phyloP scores from a whole-genome alignment of 305 asterid species.

The Solanum hybrid region DNA sequence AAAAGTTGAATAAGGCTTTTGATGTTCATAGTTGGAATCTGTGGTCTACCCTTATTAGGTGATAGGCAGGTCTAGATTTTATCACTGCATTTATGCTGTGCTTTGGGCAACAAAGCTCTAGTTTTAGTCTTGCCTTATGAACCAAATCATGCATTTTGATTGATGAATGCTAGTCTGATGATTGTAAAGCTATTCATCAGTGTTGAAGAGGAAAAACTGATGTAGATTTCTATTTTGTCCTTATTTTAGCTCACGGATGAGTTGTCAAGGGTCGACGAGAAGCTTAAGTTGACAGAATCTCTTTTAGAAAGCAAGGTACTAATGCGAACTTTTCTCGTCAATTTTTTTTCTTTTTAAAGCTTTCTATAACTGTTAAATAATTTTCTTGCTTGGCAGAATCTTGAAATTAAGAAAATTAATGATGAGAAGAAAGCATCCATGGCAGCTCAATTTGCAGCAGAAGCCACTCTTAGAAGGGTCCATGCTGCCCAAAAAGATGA shows the following conservation, averaged over 20 bases:
- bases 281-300: slow-evolving; percentile 86
- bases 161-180: not conserved
- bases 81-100: not conserved
- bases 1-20: not conserved
- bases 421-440: slow-evolving; percentile 98
- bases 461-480: slow-evolving; percentile 97
- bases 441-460: slow-evolving; percentile 99
- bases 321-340: slow-evolving; percentile 7
- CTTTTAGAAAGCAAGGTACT: slow-evolving; percentile 88
- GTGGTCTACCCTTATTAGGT: not conserved
- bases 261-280: slow-evolving; percentile 74
- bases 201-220: slow-evolving; percentile 20
- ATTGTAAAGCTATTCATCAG: not conserved
- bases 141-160: not conserved
- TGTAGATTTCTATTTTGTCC: slow-evolving; percentile 6
- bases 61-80: not conserved
- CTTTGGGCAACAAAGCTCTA: not conserved
- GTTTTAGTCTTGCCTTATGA: not conserved
- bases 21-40: not conserved
- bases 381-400: slow-evolving; percentile 51
- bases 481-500: slow-evolving; percentile 98
- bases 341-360: not conserved
- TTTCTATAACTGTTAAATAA: not conserved
- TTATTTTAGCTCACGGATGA: slow-evolving; percentile 70
- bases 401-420: slow-evolving; percentile 89